These are phyloP conservation scores for Physcomitrium patens DNA, from an alignment of 225 moss, liverwort and hornwort species.

Conservation along the genomic window DNA sequence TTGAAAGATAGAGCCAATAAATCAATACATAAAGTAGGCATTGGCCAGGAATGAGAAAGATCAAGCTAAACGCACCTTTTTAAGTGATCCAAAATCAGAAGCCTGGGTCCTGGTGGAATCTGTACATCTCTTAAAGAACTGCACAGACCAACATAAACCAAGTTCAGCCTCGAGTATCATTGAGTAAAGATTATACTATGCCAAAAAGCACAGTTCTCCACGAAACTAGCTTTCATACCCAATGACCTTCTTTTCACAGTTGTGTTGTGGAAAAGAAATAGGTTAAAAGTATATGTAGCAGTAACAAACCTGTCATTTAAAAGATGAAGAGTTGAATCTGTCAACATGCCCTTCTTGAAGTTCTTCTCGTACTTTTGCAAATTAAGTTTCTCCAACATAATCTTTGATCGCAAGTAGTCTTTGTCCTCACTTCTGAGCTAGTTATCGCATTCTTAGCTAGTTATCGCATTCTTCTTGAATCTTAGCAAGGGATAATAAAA, in stretches of 20 bases:
- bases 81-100: conserved; percentile 85
- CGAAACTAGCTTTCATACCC: not conserved
- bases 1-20: not conserved
- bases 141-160: conserved; percentile 30
- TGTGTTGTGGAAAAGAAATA: not conserved
- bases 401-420: conserved; percentile 64
- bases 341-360: conserved; percentile 85
- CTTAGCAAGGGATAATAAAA: too few species aligned
- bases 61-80: conserved; percentile 46
- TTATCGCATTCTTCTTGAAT: too few species aligned
- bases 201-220: not conserved
- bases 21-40: not conserved
- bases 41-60: not conserved
- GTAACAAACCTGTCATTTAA: conserved; percentile 72
- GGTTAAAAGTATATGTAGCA: not conserved
- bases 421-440: conserved; percentile 45
- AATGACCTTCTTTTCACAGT: not conserved
- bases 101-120: conserved; percentile 86
- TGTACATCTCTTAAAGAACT: conserved; percentile 85
- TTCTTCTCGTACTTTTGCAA: conserved; percentile 85
- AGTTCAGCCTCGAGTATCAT: not conserved
- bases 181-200: not conserved
- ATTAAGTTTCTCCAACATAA: conserved; percentile 67
- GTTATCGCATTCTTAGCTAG: too few species aligned
- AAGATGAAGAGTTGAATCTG: conserved; percentile 78